Conservation (phyloP, 495 filamentous ascomycete genomes). For the Chaetomium fimeti region DNA sequence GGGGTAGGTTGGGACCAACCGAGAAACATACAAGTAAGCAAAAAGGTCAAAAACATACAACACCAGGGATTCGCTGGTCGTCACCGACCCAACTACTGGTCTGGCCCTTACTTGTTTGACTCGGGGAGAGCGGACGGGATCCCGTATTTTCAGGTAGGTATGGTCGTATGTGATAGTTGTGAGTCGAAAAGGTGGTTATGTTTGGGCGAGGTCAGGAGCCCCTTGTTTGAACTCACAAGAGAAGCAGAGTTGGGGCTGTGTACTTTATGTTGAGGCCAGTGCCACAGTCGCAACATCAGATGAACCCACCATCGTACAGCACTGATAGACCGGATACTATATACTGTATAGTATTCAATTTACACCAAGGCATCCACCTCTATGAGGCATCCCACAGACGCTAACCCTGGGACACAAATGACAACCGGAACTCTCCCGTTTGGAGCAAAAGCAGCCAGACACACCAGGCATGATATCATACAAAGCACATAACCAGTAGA, state of each 20-base stretch:
- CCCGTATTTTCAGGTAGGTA: conserved; percentile 33
- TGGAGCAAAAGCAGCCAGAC: conserved; percentile 19
- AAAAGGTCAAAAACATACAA: conserved; percentile 39
- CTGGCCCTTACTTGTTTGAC: conserved; percentile 17
- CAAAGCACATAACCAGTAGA: conserved; percentile 24
- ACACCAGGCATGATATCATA: conserved; percentile 37
- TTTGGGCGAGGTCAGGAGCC: too few relatives aligned
- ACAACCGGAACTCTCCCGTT: conserved; percentile 15
- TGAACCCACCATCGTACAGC: too few relatives aligned
- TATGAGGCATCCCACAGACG: conserved; percentile 7
- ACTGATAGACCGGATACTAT: too few relatives aligned
- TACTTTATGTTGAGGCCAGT: too few relatives aligned
- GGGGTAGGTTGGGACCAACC: too few relatives aligned
- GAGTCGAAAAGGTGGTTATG: too few relatives aligned
- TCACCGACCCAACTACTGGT: conserved; percentile 48
- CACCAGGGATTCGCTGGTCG: conserved; percentile 45
- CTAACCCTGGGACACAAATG: conserved; percentile 12
- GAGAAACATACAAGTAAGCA: too few relatives aligned
- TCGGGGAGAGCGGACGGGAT: conserved; percentile 54
- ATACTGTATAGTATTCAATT: conserved; percentile 2
- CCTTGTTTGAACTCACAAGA: too few relatives aligned
- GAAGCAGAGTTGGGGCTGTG: too few relatives aligned
- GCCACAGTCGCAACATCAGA: too few relatives aligned
- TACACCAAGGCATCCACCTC: conserved; percentile 21
- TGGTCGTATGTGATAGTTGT: conserved; percentile 15